These are phyloP conservation scores for Coriaria nepalensis DNA, from an alignment of 306 rosid species.

Conservation along the genomic window DNA sequence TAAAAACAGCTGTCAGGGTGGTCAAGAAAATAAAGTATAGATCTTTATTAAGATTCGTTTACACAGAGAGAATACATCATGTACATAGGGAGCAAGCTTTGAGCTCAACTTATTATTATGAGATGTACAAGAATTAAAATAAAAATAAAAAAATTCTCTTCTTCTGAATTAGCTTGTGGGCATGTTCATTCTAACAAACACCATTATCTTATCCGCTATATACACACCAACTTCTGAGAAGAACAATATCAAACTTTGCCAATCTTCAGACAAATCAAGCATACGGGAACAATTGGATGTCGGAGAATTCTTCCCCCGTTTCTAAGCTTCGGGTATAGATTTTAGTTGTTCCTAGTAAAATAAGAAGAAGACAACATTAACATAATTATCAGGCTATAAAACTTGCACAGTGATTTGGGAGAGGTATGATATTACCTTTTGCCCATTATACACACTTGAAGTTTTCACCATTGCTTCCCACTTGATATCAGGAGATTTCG, in stretches of 20 bases:
- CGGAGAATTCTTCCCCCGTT: slow-evolving; percentile 13
- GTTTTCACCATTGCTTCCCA: slow-evolving; percentile 46
- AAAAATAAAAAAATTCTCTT: slow-evolving; percentile 9
- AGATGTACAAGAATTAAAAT: slow-evolving; percentile 29
- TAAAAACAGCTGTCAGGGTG: too few species aligned
- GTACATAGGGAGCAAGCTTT: neutral
- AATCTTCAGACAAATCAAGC: too few species aligned
- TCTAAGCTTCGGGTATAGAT: slow-evolving; percentile 59
- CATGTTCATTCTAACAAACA: slow-evolving; percentile 25
- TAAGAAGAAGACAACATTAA: slow-evolving; percentile 4
- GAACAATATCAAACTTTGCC: too few species aligned
- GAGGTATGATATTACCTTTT: slow-evolving; percentile 40
- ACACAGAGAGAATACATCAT: neutral
- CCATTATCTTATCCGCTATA: slow-evolving; percentile 1
- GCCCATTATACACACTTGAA: slow-evolving; percentile 27
- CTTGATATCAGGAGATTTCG: slow-evolving; percentile 22
- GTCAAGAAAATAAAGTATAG: too few species aligned
- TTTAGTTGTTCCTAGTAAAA: slow-evolving; percentile 44
- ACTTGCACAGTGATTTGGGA: slow-evolving; percentile 10
- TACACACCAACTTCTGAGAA: too few species aligned
- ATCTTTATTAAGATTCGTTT: neutral
- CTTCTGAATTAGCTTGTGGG: neutral
- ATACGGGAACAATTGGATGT: slow-evolving; percentile 10
- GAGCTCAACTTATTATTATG: slow-evolving; percentile 9
- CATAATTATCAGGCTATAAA: slow-evolving; percentile 1